These are phyloP conservation scores for Davidsoniella neocaledoniae DNA, from an alignment of 2,329 filamentous ascomycete species.

Conservation along the genomic window DNA sequence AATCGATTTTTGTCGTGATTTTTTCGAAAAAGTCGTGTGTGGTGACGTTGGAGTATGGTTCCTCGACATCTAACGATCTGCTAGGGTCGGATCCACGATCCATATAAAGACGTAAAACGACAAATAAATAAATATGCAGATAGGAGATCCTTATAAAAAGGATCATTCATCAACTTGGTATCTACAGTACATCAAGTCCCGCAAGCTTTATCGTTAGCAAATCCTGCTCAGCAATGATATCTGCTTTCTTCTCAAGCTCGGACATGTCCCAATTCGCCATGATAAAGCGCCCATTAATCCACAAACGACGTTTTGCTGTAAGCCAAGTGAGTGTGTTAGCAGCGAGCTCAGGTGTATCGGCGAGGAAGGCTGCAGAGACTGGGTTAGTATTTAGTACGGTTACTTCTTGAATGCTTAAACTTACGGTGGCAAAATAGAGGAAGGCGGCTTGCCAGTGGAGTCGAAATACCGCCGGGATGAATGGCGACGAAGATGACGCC, in stretches of 20 bases:
- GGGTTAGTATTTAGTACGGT: background rate
- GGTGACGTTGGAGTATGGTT: too few species aligned
- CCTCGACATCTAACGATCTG: too few species aligned
- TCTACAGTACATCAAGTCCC: background rate
- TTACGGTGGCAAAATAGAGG: background rate
- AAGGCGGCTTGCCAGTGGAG: background rate
- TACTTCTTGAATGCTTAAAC: background rate
- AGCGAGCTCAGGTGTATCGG: background rate
- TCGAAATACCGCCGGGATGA: background rate
- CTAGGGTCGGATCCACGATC: too few species aligned
- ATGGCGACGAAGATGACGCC: background rate
- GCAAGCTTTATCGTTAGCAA: slow-evolving; percentile 16
- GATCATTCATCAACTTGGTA: too few species aligned
- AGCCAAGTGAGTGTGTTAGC: slow-evolving; percentile 15
- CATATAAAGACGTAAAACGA: too few species aligned
- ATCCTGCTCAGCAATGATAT: slow-evolving; percentile 17
- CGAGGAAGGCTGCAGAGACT: background rate
- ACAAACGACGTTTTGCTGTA: slow-evolving; percentile 19
- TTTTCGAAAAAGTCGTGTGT: too few species aligned
- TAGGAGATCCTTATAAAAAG: too few species aligned
- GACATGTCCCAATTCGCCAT: slow-evolving; percentile 19
- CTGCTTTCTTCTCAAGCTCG: slow-evolving; percentile 19
- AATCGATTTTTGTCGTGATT: too few species aligned
- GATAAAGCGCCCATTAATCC: slow-evolving; percentile 20
- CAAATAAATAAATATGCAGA: too few species aligned